These are phyloP conservation scores for Lachnellula cervina DNA, from an alignment of 2,329 filamentous ascomycete species.

Conservation along the genomic window DNA sequence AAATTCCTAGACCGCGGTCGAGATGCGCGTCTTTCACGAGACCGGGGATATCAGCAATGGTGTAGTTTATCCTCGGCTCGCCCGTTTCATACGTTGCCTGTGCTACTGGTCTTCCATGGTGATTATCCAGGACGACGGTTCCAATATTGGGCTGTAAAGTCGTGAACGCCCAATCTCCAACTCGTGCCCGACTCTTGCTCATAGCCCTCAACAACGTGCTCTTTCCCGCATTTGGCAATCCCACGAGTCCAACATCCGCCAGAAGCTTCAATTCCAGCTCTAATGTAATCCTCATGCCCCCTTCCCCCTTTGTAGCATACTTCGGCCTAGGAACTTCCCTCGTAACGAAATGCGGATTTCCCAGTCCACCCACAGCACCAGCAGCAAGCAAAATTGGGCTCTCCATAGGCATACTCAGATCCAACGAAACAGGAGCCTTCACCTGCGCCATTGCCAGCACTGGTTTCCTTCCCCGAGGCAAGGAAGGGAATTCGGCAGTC, in stretches of 20 bases:
- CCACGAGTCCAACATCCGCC: conserved; percentile 90
- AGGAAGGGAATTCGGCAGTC: conserved; percentile 51
- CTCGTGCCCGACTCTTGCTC: conserved; percentile 80
- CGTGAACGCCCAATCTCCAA: conserved; percentile 96
- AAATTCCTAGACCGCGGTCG: conserved; percentile 84
- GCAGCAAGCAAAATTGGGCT: conserved; percentile 80
- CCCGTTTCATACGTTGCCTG: conserved; percentile 41
- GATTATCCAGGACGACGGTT: conserved; percentile 86
- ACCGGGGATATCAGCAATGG: conserved; percentile 92
- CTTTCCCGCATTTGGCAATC: conserved; percentile 93
- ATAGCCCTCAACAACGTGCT: conserved; percentile 84
- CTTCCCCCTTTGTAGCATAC: conserved; percentile 83
- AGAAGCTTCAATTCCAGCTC: conserved; percentile 92
- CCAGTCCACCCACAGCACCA: conserved; percentile 82
- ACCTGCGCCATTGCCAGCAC: conserved; percentile 57
- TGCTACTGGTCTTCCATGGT: conserved; percentile 65
- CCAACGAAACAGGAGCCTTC: conserved; percentile 64
- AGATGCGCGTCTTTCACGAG: conserved; percentile 89
- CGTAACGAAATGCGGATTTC: conserved; percentile 88
- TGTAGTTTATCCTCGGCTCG: conserved; percentile 71
- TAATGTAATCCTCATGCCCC: conserved; percentile 70
- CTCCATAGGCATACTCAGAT: conserved; percentile 72
- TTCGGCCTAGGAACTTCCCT: conserved; percentile 71
- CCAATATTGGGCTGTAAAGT: conserved; percentile 93
- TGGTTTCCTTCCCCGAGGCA: conserved; percentile 52